These are phyloP conservation scores for Apophysomyces elegans DNA, from an alignment of 371 early-diverging fungal species.

Conservation along the genomic window DNA sequence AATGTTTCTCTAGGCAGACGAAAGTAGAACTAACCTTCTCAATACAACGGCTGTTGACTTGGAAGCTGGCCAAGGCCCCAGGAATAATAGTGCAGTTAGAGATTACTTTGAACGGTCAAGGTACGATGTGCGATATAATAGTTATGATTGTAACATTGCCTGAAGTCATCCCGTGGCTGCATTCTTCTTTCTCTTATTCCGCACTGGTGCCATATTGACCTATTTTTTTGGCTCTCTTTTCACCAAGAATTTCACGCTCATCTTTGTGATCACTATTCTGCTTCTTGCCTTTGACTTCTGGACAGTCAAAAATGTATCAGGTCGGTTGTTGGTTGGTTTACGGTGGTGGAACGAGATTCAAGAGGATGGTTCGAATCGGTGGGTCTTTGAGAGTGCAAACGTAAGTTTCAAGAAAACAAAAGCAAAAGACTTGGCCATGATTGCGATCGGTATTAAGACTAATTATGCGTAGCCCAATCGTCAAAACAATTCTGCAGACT, in stretches of 20 bases:
- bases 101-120: constrained; percentile 54
- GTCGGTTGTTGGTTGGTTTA: constrained; percentile 92
- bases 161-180: constrained; percentile 90
- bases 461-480: constrained; percentile 58
- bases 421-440: no score
- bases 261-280: constrained; percentile 90
- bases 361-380: constrained; percentile 90
- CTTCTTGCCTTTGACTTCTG: constrained; percentile 96
- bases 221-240: constrained; percentile 84
- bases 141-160: not conserved
- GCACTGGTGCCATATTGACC: constrained; percentile 74
- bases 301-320: constrained; percentile 98
- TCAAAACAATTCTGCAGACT: constrained; percentile 81
- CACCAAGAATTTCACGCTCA: constrained; percentile 84
- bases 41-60: constrained; percentile 31
- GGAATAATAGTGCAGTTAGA: constrained; percentile 23
- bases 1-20: constrained; percentile 23
- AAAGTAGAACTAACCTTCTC: constrained; percentile 27
- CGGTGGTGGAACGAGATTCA: constrained; percentile 98
- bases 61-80: constrained; percentile 19
- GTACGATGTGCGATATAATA: constrained; percentile 19
- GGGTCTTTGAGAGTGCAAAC: constrained; percentile 94
- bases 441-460: not conserved
- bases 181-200: constrained; percentile 89
- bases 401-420: constrained; percentile 51